These are phyloP conservation scores for Aureobasidium mangrovei DNA, from an alignment of 2,329 filamentous ascomycete species.

Conservation along the genomic window DNA sequence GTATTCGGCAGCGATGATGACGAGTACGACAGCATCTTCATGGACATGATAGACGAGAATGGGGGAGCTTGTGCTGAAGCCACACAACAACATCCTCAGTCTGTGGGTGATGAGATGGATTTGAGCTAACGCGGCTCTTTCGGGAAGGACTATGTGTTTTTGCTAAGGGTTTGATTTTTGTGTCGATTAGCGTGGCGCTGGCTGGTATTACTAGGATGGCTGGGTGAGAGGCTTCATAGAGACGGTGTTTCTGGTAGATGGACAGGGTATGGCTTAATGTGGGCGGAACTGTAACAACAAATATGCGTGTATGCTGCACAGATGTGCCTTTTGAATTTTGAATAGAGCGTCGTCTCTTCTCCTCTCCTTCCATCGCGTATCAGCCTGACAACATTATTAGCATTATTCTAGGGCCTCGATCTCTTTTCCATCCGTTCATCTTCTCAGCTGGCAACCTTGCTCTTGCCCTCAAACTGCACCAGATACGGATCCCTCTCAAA, in stretches of 20 bases:
- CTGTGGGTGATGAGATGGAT: constrained; percentile 32
- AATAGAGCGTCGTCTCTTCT: too few relatives aligned
- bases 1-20: constrained; percentile 43
- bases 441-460: constrained; percentile 23
- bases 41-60: constrained; percentile 51
- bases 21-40: constrained; percentile 55
- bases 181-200: constrained; percentile 9
- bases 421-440: not conserved
- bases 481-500: constrained; percentile 43
- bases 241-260: too few relatives aligned
- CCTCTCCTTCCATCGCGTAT: too few relatives aligned
- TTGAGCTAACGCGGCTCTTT: constrained; percentile 17
- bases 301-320: too few relatives aligned
- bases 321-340: too few relatives aligned
- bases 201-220: not conserved
- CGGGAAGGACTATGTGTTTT: not conserved
- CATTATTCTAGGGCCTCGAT: too few relatives aligned
- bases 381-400: too few relatives aligned
- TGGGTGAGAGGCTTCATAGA: too few relatives aligned
- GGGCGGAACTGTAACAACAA: too few relatives aligned
- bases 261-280: too few relatives aligned
- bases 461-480: constrained; percentile 25
- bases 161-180: not conserved
- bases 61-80: constrained; percentile 16
- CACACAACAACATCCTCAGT: constrained; percentile 18